These are phyloP conservation scores for Euryodendron excelsum DNA, from an alignment of 148 eudicot genomes.

Conservation along the genomic window DNA sequence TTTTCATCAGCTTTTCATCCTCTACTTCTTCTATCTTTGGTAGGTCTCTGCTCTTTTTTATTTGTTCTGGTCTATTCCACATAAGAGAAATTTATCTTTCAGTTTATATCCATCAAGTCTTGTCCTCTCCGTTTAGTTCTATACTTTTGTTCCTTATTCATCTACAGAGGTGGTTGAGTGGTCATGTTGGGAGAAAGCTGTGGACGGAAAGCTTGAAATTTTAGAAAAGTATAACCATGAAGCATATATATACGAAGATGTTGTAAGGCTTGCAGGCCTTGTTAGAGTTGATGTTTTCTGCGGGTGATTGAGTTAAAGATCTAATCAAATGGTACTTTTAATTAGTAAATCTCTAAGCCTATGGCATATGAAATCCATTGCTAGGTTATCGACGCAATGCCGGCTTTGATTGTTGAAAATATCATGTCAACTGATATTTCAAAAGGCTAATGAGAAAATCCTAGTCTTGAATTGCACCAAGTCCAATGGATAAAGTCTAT, in stretches of 20 bases:
- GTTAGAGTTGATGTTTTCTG: neutral
- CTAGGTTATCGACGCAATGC: neutral
- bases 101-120: conserved; percentile 16
- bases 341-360: conserved; percentile 1
- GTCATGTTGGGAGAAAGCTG: neutral
- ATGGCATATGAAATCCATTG: neutral
- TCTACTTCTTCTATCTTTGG: conserved; percentile 36
- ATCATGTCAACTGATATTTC: neutral
- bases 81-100: conserved; percentile 17
- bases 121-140: conserved; percentile 22
- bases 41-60: conserved; percentile 29
- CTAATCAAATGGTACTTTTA: neutral
- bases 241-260: neutral
- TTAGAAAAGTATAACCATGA: neutral
- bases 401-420: conserved; percentile 1
- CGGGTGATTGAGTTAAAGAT: no score
- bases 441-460: conserved; percentile 4
- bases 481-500: neutral
- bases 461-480: neutral
- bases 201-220: conserved; percentile 1
- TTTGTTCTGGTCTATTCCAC: conserved; percentile 24
- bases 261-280: neutral
- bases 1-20: conserved; percentile 43
- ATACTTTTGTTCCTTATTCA: conserved; percentile 19
- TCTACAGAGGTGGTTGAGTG: conserved; percentile 17